Conservation (phyloP, 805 yeast genomes). For the Allodekkera sacchari region DNA sequence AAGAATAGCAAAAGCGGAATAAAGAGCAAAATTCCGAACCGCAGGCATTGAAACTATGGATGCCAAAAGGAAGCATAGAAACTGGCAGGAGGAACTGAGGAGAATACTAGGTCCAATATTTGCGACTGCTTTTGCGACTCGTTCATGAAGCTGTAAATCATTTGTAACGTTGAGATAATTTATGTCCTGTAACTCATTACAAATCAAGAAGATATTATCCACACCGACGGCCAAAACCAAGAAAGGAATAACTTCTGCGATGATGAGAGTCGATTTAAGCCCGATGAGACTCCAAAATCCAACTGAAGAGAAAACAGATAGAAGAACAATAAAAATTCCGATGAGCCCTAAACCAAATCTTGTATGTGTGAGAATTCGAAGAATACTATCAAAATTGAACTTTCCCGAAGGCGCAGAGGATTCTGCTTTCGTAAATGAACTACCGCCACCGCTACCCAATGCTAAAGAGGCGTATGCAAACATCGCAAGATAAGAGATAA, state of each 20-base stretch:
- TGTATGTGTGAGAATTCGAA: slow-evolving; percentile 33
- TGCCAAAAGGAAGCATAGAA: slow-evolving; percentile 73
- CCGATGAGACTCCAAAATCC: slow-evolving; percentile 76
- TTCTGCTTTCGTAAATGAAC: slow-evolving; percentile 3
- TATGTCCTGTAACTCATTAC: slow-evolving; percentile 64
- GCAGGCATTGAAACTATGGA: slow-evolving; percentile 91
- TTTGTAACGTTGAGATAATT: slow-evolving; percentile 29
- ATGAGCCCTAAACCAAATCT: slow-evolving; percentile 70
- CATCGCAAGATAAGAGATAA: slow-evolving; percentile 76
- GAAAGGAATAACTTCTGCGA: slow-evolving; percentile 95
- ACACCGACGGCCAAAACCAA: slow-evolving; percentile 88
- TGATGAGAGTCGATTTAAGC: slow-evolving; percentile 78
- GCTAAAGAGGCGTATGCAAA: slow-evolving; percentile 82
- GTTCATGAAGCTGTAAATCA: slow-evolving; percentile 39
- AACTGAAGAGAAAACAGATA: slow-evolving; percentile 76
- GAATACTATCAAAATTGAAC: slow-evolving; percentile 5
- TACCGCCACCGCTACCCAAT: slow-evolving; percentile 40
- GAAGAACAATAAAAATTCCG: slow-evolving; percentile 75
- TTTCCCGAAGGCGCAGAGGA: slow-evolving; percentile 5
- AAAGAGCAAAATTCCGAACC: slow-evolving; percentile 84
- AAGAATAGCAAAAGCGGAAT: slow-evolving; percentile 79
- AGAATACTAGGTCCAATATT: slow-evolving; percentile 83
- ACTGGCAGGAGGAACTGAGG: slow-evolving; percentile 68
- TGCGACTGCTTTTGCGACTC: slow-evolving; percentile 58
- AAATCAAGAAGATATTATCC: slow-evolving; percentile 82